These are phyloP conservation scores for Hsuehochloa calcarea DNA, from an alignment of 176 grass and related monocot genomes.

Conservation along the genomic window DNA sequence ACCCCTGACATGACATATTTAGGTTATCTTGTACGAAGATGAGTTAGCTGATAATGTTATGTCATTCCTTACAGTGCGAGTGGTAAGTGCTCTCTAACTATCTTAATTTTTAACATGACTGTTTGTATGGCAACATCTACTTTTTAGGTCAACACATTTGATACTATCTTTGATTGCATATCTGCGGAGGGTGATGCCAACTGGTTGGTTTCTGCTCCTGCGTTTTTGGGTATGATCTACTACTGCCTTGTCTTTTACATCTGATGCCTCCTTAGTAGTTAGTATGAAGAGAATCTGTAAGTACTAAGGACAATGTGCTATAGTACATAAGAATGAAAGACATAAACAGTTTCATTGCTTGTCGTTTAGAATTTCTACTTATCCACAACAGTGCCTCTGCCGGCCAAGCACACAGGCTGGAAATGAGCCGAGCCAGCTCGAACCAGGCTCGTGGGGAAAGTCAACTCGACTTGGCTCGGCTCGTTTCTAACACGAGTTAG, in stretches of 20 bases:
- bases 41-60: conserved; percentile 93
- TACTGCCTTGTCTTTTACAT: conserved; percentile 1
- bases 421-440: too few relatives aligned
- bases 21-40: conserved; percentile 97
- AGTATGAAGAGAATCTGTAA: background rate
- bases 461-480: too few relatives aligned
- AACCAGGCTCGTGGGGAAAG: too few relatives aligned
- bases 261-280: background rate
- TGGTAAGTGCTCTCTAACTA: conserved; percentile 43
- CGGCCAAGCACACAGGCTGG: too few relatives aligned
- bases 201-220: conserved; percentile 88
- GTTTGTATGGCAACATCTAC: background rate
- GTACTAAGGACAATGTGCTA: background rate
- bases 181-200: conserved; percentile 93
- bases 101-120: conserved; percentile 10
- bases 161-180: conserved; percentile 18
- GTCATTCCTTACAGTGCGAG: conserved; percentile 88
- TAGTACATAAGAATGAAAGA: background rate
- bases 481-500: too few relatives aligned
- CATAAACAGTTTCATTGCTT: background rate
- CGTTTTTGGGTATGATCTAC: conserved; percentile 72
- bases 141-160: conserved; percentile 28
- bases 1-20: conserved; percentile 21
- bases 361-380: background rate
- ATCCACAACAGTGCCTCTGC: too few relatives aligned